These are phyloP conservation scores for Hyaloscypha finlandica DNA, from an alignment of 495 filamentous ascomycete genomes.

Conservation along the genomic window DNA sequence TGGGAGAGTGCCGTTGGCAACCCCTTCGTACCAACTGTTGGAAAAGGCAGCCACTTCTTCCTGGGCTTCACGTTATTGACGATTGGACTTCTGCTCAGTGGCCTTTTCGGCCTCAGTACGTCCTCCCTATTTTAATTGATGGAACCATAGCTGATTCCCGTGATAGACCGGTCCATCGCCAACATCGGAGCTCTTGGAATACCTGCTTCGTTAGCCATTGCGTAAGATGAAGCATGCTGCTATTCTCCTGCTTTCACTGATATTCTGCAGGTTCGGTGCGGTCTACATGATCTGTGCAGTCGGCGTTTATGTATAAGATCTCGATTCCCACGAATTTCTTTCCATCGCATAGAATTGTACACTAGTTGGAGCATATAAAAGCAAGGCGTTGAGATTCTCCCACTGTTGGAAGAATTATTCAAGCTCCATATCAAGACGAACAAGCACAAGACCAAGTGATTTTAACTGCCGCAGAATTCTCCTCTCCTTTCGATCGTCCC, in stretches of 20 bases:
- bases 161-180: conserved; percentile 78
- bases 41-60: conserved; percentile 81
- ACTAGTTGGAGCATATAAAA: conserved; percentile 32
- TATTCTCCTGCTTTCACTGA: neutral
- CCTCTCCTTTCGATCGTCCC: neutral
- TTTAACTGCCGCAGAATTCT: neutral
- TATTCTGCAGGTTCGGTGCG: conserved; percentile 73
- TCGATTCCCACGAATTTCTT: conserved; percentile 29
- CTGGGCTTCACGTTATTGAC: conserved; percentile 79
- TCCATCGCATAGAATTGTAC: conserved; percentile 26
- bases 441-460: conserved; percentile 26
- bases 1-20: conserved; percentile 86
- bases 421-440: neutral
- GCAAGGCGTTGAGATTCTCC: conserved; percentile 23
- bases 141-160: conserved; percentile 3
- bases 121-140: conserved; percentile 20
- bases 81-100: conserved; percentile 63
- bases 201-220: conserved; percentile 85
- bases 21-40: conserved; percentile 78
- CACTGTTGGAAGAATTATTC: neutral
- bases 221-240: conserved; percentile 57
- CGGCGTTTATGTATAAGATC: conserved; percentile 92
- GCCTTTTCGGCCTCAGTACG: conserved; percentile 83
- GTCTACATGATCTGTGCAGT: conserved; percentile 98
- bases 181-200: conserved; percentile 78